phyloP scores from a whole-genome alignment of 1,139 yeast species.

The Dujonia santamariae region DNA sequence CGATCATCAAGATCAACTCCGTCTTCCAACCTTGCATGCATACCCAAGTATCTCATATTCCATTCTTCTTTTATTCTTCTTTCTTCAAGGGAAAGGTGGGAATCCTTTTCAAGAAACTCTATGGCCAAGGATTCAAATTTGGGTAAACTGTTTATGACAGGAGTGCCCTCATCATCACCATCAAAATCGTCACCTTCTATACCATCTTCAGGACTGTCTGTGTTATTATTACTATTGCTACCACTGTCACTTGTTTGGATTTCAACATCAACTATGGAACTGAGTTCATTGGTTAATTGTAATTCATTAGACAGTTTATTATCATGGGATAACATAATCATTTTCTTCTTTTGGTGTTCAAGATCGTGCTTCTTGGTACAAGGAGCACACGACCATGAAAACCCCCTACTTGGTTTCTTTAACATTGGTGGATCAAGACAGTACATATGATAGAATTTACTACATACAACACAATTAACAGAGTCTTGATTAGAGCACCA shows the following conservation, averaged over 20 bases:
- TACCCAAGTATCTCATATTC: constrained; percentile 79
- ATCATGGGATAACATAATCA: constrained; percentile 43
- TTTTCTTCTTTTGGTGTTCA: constrained; percentile 25
- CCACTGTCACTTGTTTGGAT: constrained; percentile 7
- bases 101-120: constrained; percentile 48
- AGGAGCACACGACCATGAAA: constrained; percentile 88
- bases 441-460: constrained; percentile 67
- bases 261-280: constrained; percentile 14
- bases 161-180: background rate
- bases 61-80: constrained; percentile 63
- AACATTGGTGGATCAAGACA: constrained; percentile 85
- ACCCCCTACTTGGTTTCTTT: constrained; percentile 81
- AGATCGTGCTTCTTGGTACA: constrained; percentile 53
- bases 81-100: constrained; percentile 36
- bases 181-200: constrained; percentile 6
- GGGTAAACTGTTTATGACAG: constrained; percentile 32
- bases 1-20: constrained; percentile 77
- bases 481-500: constrained; percentile 82
- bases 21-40: constrained; percentile 74
- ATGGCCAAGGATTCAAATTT: constrained; percentile 60
- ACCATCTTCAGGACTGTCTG: constrained; percentile 7
- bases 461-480: constrained; percentile 80
- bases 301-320: constrained; percentile 41
- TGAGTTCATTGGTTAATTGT: constrained; percentile 25
- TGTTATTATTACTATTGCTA: constrained; percentile 6